phyloP scores from a whole-genome alignment of 1,284 basidiomycete species.

The Acaromyces ingoldii region DNA sequence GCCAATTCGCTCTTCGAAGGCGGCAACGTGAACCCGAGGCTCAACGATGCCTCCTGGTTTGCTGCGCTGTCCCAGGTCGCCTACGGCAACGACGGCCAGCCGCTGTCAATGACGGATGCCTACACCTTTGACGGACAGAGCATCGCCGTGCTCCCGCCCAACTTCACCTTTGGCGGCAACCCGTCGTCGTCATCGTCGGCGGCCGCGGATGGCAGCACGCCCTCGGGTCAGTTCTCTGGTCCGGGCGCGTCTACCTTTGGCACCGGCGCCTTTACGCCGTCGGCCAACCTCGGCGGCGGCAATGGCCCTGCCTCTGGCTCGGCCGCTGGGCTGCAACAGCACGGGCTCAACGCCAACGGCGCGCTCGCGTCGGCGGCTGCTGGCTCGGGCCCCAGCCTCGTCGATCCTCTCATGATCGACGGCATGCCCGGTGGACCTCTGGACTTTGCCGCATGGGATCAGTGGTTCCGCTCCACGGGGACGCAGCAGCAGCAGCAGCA shows the following conservation, averaged over 20 bases:
- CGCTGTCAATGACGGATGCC: not conserved
- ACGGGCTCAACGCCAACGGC: too few relatives aligned
- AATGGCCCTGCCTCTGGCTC: too few relatives aligned
- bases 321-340: too few relatives aligned
- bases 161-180: too few relatives aligned
- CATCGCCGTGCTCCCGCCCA: not conserved
- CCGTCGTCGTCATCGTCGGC: too few relatives aligned
- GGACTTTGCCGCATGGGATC: conserved; percentile 35
- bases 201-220: too few relatives aligned
- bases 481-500: too few relatives aligned
- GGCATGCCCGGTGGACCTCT: conserved; percentile 26
- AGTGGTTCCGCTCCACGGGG: conserved; percentile 18
- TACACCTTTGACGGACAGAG: conserved; percentile 8
- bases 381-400: conserved; percentile 1
- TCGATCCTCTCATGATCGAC: conserved; percentile 24
- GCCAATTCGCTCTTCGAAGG: not conserved
- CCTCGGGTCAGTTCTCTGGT: not conserved
- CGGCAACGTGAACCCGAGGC: conserved; percentile 31
- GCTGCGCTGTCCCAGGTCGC: conserved; percentile 17
- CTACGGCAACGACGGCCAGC: not conserved
- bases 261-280: not conserved
- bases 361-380: not conserved
- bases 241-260: too few relatives aligned
- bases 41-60: conserved; percentile 33
- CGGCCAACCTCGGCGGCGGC: too few relatives aligned